Evolutionary conservation across 805 yeast genomes (phyloP), one percentile per base, ranked within the genome.

Genomic region (Wickerhamomyces queroliae): DNA sequence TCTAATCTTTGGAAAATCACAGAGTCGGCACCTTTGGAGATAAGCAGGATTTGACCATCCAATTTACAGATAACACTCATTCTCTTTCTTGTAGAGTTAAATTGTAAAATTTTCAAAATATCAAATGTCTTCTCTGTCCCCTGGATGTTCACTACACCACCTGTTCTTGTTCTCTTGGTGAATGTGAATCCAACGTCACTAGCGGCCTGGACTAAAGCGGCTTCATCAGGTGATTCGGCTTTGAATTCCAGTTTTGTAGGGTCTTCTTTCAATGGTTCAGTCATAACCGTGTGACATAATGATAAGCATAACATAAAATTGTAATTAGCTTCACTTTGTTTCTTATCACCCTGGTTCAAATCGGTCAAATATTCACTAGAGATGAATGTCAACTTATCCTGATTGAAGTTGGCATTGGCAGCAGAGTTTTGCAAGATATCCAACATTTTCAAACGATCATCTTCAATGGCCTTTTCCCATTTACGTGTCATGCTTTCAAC

Each of bases 201-300:
- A 0, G 93, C 93, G 18, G 91, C 83, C 10, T 78, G 80, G 7
- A 84, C 95, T 38, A 84, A 68, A 0, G 95, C 93, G 26, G 90
- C 89, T 61, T 84, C 95, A 67, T 84, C 95, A 0, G 95, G 95
- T n/a, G 88, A 80, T 56, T 84, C 91, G 0, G 93, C 93, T 50
- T 80, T 80, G 36, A 83, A 65, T 19, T 74, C 70, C 38, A 73
- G 49, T 42, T 72, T 78, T 1, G 65, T 67, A 2, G 86, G 79
- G 47, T 76, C 67, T 17, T 72, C 70, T 22, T 76, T 78, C 37
- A 78, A 76, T 28, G 76, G 74, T 50, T 84, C 95, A n/a, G 80
- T 76, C 34, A 84, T 59, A 12, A 84, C 91, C 33, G 89, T 78
- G 53, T 84, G 93, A 63, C 95, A 84, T 22, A 84, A 64, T 0